Base-by-base conservation (phyloP, 208 protist genomes). In the Kentomonas sorsogonicus region DNA sequence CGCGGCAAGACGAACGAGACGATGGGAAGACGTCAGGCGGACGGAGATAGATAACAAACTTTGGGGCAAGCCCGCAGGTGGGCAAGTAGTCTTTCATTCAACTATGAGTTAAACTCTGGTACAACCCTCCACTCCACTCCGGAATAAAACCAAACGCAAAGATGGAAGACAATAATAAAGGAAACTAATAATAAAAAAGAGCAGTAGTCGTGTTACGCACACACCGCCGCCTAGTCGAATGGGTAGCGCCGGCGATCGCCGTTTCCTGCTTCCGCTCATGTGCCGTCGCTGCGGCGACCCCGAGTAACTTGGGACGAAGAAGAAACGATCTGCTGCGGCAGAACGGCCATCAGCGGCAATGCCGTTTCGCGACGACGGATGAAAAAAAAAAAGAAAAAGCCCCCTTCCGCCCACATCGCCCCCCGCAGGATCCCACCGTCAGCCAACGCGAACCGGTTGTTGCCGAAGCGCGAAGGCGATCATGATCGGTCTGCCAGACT, bases 401-500 rank as follows among this genome's bases (percentile, higher is more conserved):
- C n/a, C n/a, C n/a, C n/a, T n/a, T n/a, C n/a, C n/a, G n/a, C n/a
- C n/a, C n/a, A n/a, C n/a, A n/a, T n/a, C n/a, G n/a, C n/a, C n/a
- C 83, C 74, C 2, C 50, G 13, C 0, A 34, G 63, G 57, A 86
- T 77, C 27, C 69, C 51, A 15, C 74, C 79, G 1, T 66, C 72
- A 59, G 83, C 70, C 15, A 61, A 47, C 79, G 74, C 82, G 40
- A 75, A 63, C 26, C 79, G 62, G 0, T 67, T 76, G 59, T 86
- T 86, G 40, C 76, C 69, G 27, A 82, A 72, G 34, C n/a, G 79
- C 79, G 46, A 75, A 80, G 18, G 60, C 47, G 13, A 87, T 65
- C 59, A 74, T 87, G 15, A 69, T 54, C 9, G 79, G 79, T n/a
- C n/a, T n/a, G n/a, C n/a, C n/a, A n/a, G n/a, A n/a, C n/a, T n/a